A percentile compares a stretch with the other conserved stretches of the same genome.
These are phyloP conservation scores for Spergularia azorica DNA, from an alignment of 179 eudicot species.

Conservation along the genomic window DNA sequence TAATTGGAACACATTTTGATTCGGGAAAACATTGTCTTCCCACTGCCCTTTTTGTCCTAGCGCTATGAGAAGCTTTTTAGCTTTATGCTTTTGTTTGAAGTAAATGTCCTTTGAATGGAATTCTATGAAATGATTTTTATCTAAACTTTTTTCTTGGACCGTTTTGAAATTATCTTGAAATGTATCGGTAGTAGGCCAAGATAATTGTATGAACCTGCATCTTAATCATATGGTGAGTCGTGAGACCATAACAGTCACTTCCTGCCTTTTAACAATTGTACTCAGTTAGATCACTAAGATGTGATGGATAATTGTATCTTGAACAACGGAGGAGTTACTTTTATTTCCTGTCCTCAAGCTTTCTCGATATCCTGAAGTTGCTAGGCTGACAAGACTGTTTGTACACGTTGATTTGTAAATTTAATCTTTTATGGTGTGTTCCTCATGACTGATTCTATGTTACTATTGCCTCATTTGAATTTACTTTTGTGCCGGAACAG, in stretches of 20 bases:
- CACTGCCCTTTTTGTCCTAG: background rate
- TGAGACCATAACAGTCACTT: background rate
- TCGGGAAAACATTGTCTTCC: background rate
- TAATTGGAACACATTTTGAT: background rate
- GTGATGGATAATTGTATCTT: too few species aligned
- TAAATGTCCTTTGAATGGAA: background rate
- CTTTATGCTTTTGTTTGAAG: background rate
- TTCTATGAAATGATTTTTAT: background rate
- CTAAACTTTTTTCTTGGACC: too few species aligned
- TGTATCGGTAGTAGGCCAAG: too few species aligned
- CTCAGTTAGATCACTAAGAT: background rate
- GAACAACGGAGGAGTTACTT: too few species aligned
- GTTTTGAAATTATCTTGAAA: too few species aligned
- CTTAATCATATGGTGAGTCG: background rate
- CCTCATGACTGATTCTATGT: background rate
- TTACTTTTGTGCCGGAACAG: slow-evolving; percentile 40
- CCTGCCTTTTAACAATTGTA: background rate
- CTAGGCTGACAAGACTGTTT: slow-evolving; percentile 9
- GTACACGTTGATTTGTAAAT: background rate
- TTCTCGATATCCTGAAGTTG: background rate
- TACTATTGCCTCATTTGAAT: background rate
- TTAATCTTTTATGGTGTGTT: background rate
- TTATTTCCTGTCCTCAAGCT: background rate
- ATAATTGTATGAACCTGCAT: background rate
- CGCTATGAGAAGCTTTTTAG: background rate